phyloP scores from a whole-genome alignment of 2,329 filamentous ascomycete genomes.

The Trichophyton rubrum region DNA sequence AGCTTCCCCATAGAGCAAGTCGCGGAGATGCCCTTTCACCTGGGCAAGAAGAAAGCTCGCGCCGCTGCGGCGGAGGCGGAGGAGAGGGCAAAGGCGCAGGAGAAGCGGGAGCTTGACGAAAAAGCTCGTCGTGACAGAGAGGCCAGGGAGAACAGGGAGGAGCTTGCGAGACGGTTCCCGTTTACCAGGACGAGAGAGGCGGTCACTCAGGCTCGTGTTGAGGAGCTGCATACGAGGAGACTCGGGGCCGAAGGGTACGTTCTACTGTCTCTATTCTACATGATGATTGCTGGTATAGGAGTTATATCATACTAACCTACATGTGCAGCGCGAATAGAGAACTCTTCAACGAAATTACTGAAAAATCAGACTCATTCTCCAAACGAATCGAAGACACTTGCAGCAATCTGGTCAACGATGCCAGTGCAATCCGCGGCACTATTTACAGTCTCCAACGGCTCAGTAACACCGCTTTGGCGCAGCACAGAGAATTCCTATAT shows the following conservation, averaged over 20 bases:
- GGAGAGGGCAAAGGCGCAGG: not conserved
- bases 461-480: constrained; percentile 22
- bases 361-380: constrained; percentile 32
- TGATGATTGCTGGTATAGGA: not conserved
- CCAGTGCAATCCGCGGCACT: constrained; percentile 29
- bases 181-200: constrained; percentile 19
- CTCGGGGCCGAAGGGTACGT: constrained; percentile 64
- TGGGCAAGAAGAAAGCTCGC: constrained; percentile 3
- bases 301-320: not conserved
- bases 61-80: not conserved
- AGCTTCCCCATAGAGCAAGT: constrained; percentile 1
- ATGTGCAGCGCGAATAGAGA: constrained; percentile 17
- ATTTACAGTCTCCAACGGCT: constrained; percentile 33
- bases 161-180: not conserved
- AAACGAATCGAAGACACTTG: constrained; percentile 37
- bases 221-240: constrained; percentile 47
- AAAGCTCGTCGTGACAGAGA: not conserved
- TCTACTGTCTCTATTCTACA: constrained; percentile 18
- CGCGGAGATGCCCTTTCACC: not conserved
- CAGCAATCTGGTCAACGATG: constrained; percentile 36
- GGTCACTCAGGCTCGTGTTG: constrained; percentile 25
- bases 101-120: not conserved
- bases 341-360: constrained; percentile 26
- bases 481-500: constrained; percentile 29
- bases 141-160: not conserved